Conservation (phyloP, 1,284 basidiomycete genomes). For the Cryptococcus maquisensis region DNA sequence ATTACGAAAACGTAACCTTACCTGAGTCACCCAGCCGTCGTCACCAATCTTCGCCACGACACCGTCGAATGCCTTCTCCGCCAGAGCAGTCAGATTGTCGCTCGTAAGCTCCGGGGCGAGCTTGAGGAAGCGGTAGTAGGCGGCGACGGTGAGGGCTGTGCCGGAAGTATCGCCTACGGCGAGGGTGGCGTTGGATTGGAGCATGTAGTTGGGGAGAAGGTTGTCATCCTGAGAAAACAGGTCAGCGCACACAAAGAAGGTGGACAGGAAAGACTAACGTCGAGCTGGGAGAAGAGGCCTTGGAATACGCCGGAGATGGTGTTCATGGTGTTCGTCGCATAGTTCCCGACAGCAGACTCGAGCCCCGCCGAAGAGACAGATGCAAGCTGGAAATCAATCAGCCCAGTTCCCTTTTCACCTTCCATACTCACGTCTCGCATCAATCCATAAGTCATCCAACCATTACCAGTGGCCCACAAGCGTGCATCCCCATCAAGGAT, state of each 20-base stretch:
- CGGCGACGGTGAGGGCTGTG: constrained; percentile 31
- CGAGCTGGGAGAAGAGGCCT: constrained; percentile 49
- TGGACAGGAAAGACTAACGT: constrained; percentile 24
- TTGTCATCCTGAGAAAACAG: constrained; percentile 7
- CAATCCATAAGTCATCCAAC: constrained; percentile 32
- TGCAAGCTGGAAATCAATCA: constrained; percentile 11
- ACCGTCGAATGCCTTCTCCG: constrained; percentile 25
- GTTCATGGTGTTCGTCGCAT: constrained; percentile 54
- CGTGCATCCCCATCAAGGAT: constrained; percentile 54
- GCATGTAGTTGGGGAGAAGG: constrained; percentile 35
- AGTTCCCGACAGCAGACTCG: background rate
- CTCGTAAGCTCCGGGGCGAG: constrained; percentile 11
- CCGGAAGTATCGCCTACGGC: constrained; percentile 29
- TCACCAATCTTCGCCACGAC: constrained; percentile 26
- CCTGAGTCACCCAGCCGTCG: constrained; percentile 22
- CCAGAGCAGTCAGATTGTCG: constrained; percentile 7
- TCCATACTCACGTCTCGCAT: constrained; percentile 18
- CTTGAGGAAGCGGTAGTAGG: constrained; percentile 33
- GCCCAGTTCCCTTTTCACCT: background rate
- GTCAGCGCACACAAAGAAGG: background rate
- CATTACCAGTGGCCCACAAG: constrained; percentile 56
- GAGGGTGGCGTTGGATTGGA: constrained; percentile 4
- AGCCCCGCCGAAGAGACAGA: constrained; percentile 14
- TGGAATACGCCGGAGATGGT: constrained; percentile 48
- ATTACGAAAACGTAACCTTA: constrained; percentile 39